Evolutionary conservation across 2,329 filamentous ascomycete species (phyloP).

Genomic region (Emmonsiellopsis sp.): DNA sequence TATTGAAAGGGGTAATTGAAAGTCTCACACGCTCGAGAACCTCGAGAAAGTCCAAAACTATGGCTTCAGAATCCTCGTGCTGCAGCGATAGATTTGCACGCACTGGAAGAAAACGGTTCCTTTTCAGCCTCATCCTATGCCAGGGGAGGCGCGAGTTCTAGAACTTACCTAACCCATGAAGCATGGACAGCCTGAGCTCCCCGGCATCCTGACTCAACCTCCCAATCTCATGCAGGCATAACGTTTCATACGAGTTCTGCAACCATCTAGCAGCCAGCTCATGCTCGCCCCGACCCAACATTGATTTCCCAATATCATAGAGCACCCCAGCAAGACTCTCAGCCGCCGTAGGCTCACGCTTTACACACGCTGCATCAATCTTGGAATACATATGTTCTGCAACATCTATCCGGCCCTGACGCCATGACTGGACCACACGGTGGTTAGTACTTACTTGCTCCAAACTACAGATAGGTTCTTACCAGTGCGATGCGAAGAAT

Average conservation of each 20-base stretch:
- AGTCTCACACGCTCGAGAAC: constrained; percentile 42
- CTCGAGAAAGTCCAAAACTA: constrained; percentile 50
- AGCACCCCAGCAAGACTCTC: constrained; percentile 60
- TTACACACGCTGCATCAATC: constrained; percentile 30
- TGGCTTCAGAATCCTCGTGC: constrained; percentile 36
- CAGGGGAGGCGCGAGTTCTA: constrained; percentile 19
- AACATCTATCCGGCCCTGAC: constrained; percentile 61
- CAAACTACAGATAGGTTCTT: constrained; percentile 18
- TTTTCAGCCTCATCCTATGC: not conserved
- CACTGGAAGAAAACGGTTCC: constrained; percentile 13
- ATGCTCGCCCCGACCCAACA: constrained; percentile 46
- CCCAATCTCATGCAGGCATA: constrained; percentile 41
- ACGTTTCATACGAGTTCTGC: constrained; percentile 52
- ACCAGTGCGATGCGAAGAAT: constrained; percentile 60
- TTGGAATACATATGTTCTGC: constrained; percentile 71
- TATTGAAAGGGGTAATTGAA: not conserved
- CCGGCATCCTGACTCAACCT: constrained; percentile 49
- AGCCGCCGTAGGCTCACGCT: constrained; percentile 41
- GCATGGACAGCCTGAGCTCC: constrained; percentile 58
- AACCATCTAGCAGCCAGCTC: constrained; percentile 62
- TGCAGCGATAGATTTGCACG: constrained; percentile 24
- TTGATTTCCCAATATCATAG: constrained; percentile 61
- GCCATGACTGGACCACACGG: constrained; percentile 54
- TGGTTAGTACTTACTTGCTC: not conserved
- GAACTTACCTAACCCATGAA: constrained; percentile 53